phyloP scores from a whole-genome alignment of 176 grass and related monocot species.

The Oropetium thomaeum region DNA sequence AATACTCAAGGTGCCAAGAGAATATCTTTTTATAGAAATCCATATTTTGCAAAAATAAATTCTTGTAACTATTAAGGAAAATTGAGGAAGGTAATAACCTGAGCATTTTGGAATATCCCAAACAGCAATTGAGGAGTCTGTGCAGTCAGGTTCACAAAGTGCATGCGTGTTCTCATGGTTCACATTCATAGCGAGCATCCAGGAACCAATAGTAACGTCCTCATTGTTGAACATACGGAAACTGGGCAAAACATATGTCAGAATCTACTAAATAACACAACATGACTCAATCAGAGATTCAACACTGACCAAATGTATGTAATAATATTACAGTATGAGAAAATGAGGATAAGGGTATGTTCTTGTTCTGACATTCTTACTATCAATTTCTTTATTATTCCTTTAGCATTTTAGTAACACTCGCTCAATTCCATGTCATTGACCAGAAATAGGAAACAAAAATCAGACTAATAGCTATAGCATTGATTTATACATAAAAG shows the following conservation, averaged over 20 bases:
- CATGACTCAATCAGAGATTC: background rate
- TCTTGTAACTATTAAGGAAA: background rate
- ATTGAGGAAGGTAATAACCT: constrained; percentile 53
- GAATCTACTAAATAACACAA: constrained; percentile 3
- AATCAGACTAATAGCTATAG: background rate
- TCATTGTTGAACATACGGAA: constrained; percentile 99
- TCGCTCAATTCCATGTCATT: background rate
- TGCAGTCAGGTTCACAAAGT: constrained; percentile 81
- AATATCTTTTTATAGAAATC: background rate
- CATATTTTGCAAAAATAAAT: constrained; percentile 15
- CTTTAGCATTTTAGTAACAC: background rate
- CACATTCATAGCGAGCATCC: constrained; percentile 99
- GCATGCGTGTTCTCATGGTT: constrained; percentile 88
- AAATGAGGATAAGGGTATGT: background rate
- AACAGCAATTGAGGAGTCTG: constrained; percentile 78
- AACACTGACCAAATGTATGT: background rate
- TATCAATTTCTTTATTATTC: background rate
- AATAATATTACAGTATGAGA: background rate
- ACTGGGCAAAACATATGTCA: constrained; percentile 42
- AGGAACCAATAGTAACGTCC: constrained; percentile 92
- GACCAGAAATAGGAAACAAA: background rate
- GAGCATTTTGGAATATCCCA: constrained; percentile 99
- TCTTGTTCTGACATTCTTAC: background rate
- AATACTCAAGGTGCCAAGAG: background rate
- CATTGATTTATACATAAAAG: constrained; percentile 11